A percentile compares a stretch with the other conserved stretches of the same genome.
These are phyloP conservation scores for Arachis monticola DNA, from an alignment of 331 rosid species.

Conservation along the genomic window DNA sequence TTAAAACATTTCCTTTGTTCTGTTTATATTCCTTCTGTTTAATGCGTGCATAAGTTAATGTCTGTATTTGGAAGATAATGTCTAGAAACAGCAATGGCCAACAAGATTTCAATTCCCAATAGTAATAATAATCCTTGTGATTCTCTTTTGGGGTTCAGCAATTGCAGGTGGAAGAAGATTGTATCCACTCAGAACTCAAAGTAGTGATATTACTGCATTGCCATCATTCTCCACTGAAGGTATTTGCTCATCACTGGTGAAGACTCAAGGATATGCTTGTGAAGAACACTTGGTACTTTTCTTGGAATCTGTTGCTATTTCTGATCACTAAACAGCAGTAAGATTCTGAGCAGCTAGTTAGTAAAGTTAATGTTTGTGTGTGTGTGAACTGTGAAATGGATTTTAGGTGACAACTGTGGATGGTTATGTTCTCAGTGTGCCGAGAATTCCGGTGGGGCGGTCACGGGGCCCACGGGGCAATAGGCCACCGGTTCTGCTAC, in stretches of 20 bases:
- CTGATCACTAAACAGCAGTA: conserved; percentile 22
- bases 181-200: conserved; percentile 11
- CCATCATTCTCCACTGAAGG: conserved; percentile 51
- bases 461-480: conserved; percentile 45
- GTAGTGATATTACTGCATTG: conserved; percentile 42
- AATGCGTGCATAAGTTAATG: conserved; percentile 49
- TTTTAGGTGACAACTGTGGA: conserved; percentile 80
- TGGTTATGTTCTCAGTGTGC: conserved; percentile 79
- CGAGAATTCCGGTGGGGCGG: conserved; percentile 63
- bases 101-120: conserved; percentile 42
- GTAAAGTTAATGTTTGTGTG: background rate
- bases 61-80: conserved; percentile 37
- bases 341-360: conserved; percentile 15
- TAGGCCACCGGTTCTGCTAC: conserved; percentile 72
- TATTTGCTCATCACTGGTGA: conserved; percentile 73
- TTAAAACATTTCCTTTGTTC: background rate
- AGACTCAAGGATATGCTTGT: conserved; percentile 66
- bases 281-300: conserved; percentile 78
- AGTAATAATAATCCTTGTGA: conserved; percentile 43
- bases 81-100: conserved; percentile 47
- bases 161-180: conserved; percentile 47
- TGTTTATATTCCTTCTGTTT: conserved; percentile 42
- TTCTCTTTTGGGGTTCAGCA: conserved; percentile 55
- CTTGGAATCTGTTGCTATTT: conserved; percentile 30
- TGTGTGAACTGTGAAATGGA: conserved; percentile 23